A percentile compares a stretch with the other conserved stretches of the same genome.
phyloP scores from a whole-genome alignment of 305 asterid species.

The Fraxinus xanthoxyloides region DNA sequence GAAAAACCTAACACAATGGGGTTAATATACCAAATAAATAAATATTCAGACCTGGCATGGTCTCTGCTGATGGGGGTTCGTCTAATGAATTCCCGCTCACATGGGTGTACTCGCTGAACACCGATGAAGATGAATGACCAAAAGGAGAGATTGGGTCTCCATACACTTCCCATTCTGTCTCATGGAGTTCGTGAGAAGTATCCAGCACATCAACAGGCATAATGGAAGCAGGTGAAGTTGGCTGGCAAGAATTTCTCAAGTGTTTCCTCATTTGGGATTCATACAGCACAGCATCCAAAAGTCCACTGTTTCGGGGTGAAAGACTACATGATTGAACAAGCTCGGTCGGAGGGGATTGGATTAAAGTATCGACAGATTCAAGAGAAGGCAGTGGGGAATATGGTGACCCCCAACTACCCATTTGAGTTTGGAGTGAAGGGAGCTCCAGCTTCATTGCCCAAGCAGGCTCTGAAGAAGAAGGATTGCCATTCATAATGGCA shows the following conservation, averaged over 20 bases:
- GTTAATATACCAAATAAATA: neutral
- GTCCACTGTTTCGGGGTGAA: conserved; percentile 43
- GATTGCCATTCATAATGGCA: conserved; percentile 30
- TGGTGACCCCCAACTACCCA: conserved; percentile 42
- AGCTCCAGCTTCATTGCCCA: conserved; percentile 36
- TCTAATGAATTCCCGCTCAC: conserved; percentile 44
- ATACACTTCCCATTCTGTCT: conserved; percentile 45
- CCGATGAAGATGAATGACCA: conserved; percentile 45
- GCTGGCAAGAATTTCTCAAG: conserved; percentile 26
- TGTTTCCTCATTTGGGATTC: conserved; percentile 37
- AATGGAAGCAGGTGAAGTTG: conserved; percentile 31
- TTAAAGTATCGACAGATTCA: conserved; percentile 44
- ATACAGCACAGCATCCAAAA: conserved; percentile 45
- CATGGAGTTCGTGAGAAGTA: conserved; percentile 35
- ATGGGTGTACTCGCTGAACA: conserved; percentile 49
- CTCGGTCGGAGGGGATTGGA: conserved; percentile 39
- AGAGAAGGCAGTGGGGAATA: conserved; percentile 49
- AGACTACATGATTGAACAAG: conserved; percentile 28
- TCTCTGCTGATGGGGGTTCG: conserved; percentile 38
- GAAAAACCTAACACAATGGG: neutral
- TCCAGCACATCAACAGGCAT: conserved; percentile 37
- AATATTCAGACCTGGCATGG: conserved; percentile 30
- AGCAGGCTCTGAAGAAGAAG: conserved; percentile 31
- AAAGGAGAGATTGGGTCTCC: conserved; percentile 48
- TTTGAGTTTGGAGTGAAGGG: conserved; percentile 44